Base-by-base conservation (phyloP, 768 basidiomycete species). In the Dacryopinax primogenitus region DNA sequence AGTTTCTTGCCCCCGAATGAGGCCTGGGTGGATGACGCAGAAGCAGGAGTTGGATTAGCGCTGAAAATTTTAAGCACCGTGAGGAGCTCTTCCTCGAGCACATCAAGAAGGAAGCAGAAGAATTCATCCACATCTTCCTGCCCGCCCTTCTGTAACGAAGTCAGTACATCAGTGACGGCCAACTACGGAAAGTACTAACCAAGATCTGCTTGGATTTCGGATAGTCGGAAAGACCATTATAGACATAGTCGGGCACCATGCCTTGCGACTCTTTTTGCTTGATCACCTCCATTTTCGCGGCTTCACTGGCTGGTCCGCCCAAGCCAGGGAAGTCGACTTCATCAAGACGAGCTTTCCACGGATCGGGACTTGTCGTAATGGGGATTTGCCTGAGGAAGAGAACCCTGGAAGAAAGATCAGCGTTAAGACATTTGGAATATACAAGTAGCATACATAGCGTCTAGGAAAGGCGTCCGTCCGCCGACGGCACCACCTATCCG, bases 61-160 rank as follows among this genome's bases (percentile, higher is more conserved):
- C 65, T 36, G 32, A 86, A 70, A 0, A 84, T 79, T 4, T 83
- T 78, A 6, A 84, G 74, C n/a, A 95, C 76, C 1, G 80, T 79
- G 2, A 90, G 76, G 12, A 97, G 73, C 76, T 98, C 95, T 73
- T 99, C 95, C 74, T 95, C 92, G 3, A 99, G 78, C 0, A 92
- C 90, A 70, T 97, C 92, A 28, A 97, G 79, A 76, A 91, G 95
- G 77, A 96, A 97, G 1, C 95, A 95, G n/a, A 98, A 79, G 74
- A 96, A 98, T 75, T 99, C 95, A 74, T 99, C 94, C 11, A 94
- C 95, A 66, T 99, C 95, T 74, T 99, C 95, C 76, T 99, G 95
- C 66, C 92, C 90, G 0, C 93, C 93, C 36, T 90, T 85, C 83
- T 92, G 68, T 3, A 33, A 33, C 33, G 58, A 3, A 33, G 68